phyloP scores from a whole-genome alignment of 2,329 filamentous ascomycete species.

The Fusarium odoratissimum region DNA sequence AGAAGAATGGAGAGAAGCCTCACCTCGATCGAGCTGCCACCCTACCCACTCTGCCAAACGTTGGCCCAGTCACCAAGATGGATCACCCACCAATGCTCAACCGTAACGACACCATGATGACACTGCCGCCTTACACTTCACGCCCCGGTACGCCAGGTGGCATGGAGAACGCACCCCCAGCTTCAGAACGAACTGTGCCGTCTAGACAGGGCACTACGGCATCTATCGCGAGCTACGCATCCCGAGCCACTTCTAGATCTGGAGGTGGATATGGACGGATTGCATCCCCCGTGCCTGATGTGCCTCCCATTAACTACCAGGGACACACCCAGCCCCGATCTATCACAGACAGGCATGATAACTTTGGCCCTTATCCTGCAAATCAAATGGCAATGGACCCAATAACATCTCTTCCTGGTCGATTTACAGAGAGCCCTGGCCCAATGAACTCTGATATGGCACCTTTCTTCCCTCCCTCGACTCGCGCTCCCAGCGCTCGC shows the following conservation, averaged over 20 bases:
- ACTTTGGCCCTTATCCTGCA: conserved; percentile 42
- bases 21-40: conserved; percentile 71
- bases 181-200: conserved; percentile 62
- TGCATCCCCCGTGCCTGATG: conserved; percentile 52
- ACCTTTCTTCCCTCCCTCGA: conserved; percentile 50
- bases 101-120: conserved; percentile 70
- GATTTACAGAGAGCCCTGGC: conserved; percentile 48
- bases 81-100: conserved; percentile 68
- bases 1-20: conserved; percentile 64
- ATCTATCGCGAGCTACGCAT: conserved; percentile 71
- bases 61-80: conserved; percentile 54
- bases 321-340: conserved; percentile 48
- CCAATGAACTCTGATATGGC: conserved; percentile 44
- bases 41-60: conserved; percentile 67
- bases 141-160: conserved; percentile 65
- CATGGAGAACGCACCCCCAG: conserved; percentile 64
- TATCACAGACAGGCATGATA: conserved; percentile 53
- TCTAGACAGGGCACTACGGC: conserved; percentile 64
- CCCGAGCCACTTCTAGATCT: conserved; percentile 71
- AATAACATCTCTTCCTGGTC: conserved; percentile 28
- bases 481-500: conserved; percentile 49
- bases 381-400: conserved; percentile 24
- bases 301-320: conserved; percentile 46
- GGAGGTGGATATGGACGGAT: conserved; percentile 60
- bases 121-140: conserved; percentile 72